Evolutionary conservation across 2,329 filamentous ascomycete species (phyloP).

Genomic region (Emmonsiellopsis sp.): DNA sequence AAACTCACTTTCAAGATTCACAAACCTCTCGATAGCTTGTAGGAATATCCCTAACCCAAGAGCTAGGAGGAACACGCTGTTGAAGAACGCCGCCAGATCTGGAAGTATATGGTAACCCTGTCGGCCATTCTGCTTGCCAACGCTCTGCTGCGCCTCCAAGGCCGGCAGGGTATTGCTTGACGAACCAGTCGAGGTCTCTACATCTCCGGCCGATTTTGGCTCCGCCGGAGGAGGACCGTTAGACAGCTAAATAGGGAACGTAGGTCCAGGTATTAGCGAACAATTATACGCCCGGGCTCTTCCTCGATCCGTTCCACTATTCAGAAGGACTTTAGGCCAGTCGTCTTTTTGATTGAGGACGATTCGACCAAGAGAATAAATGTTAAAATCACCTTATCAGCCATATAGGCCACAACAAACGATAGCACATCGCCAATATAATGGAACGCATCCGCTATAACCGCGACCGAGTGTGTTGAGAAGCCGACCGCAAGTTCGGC

Average conservation of each 20-base stretch:
- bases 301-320: too few relatives aligned
- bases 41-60: constrained; percentile 64
- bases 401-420: constrained; percentile 10
- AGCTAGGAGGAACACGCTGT: constrained; percentile 64
- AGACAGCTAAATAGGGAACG: not conserved
- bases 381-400: constrained; percentile 7
- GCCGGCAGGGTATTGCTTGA: not conserved
- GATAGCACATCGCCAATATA: constrained; percentile 46
- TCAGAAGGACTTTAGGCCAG: not conserved
- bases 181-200: not conserved
- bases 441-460: constrained; percentile 71
- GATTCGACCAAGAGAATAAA: not conserved
- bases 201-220: not conserved
- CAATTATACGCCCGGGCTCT: too few relatives aligned
- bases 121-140: too few relatives aligned
- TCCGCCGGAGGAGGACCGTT: not conserved
- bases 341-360: too few relatives aligned
- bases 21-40: constrained; percentile 64
- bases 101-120: constrained; percentile 5
- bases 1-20: constrained; percentile 44
- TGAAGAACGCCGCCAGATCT: constrained; percentile 52
- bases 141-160: not conserved
- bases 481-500: constrained; percentile 47
- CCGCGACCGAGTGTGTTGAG: constrained; percentile 60
- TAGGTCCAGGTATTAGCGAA: too few relatives aligned